Evolutionary conservation across 306 rosid species (phyloP), one percentile per base, ranked within the genome.

Genomic region (Quercus suber): DNA sequence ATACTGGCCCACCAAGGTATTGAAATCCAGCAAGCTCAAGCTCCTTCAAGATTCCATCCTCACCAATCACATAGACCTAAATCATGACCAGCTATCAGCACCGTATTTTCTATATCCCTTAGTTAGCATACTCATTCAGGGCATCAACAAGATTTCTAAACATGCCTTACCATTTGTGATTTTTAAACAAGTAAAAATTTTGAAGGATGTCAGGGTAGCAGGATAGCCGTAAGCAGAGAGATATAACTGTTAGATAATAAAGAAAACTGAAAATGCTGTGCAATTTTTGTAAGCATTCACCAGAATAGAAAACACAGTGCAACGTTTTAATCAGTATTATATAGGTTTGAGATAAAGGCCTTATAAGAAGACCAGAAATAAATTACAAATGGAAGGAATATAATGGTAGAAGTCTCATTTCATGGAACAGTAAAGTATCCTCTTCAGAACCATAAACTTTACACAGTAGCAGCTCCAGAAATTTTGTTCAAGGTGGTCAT

Each of bases 1-100:
- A 71, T 90, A 95, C 99, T 10, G 98, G 99, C 49, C 99, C 99
- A 81, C 99, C 99, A 82, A 95, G 88, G 82, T 93, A 91, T 73
- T 89, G 92, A 89, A 80, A 89, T 86, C 99, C 99, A 75, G 99
- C 99, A 61, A 93, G 98, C 83, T 95, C 97, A 74, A 95, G 98
- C 89, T 93, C 99, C 87, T 95, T 95, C 92, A 93, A 86, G 86
- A 95, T 93, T 53, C 99, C 99, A 19, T 95, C 99, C 87, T 95
- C 99, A 56, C 99, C 99, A 76, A 95, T 93, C 86, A 95, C 98
- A 71, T 95, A 95, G 71, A 95, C 92, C 99, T 95, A 78, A 79
- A 81, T 84, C 80, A 81, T 69, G 60, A 71, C 75, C 52, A 58
- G 65, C 35, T 69, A 80, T 80, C 75, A 85, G 88, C 71, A 76